A percentile compares a stretch with the other conserved stretches of the same genome.
Conservation (phyloP, 202 grass and related monocot species). For the Zoysia matrella region DNA sequence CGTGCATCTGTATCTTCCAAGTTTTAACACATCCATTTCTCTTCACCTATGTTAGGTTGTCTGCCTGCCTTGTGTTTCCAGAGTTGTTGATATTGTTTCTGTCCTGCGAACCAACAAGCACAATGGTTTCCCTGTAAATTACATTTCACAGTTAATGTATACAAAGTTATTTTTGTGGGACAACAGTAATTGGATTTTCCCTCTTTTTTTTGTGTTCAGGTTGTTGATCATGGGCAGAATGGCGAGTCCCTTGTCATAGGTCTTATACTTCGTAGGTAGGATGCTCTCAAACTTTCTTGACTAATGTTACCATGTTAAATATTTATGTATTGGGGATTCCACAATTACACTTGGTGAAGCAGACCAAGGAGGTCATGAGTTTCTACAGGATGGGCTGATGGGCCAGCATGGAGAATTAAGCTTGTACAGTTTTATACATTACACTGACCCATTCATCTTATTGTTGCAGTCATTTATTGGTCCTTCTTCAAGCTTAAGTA, state of each 20-base stretch:
- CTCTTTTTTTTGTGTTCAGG: slow-evolving; percentile 45
- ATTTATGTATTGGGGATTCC: neutral
- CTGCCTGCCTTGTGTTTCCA: slow-evolving; percentile 74
- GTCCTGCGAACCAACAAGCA: slow-evolving; percentile 83
- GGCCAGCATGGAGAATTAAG: neutral
- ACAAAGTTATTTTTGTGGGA: slow-evolving; percentile 11
- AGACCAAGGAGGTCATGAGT: neutral
- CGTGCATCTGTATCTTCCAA: slow-evolving; percentile 42
- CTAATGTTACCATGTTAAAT: slow-evolving; percentile 17
- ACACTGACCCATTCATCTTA: slow-evolving; percentile 37
- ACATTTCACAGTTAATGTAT: neutral
- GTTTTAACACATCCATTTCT: slow-evolving; percentile 47
- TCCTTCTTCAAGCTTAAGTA: slow-evolving; percentile 93
- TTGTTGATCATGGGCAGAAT: slow-evolving; percentile 88
- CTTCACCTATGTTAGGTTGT: slow-evolving; percentile 66
- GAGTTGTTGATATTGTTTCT: slow-evolving; percentile 75
- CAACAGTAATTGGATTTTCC: slow-evolving; percentile 13
- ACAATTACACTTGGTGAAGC: neutral
- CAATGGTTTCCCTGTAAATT: slow-evolving; percentile 96
- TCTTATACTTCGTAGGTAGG: slow-evolving; percentile 94
- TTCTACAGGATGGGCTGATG: neutral
- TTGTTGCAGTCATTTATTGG: slow-evolving; percentile 82
- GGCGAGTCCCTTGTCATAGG: slow-evolving; percentile 88
- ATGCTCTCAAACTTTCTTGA: slow-evolving; percentile 25
- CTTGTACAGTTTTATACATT: neutral